A percentile compares a stretch with the other conserved stretches of the same genome.
phyloP scores from a whole-genome alignment of 495 filamentous ascomycete genomes.

The Friedmanniomyces simplex region DNA sequence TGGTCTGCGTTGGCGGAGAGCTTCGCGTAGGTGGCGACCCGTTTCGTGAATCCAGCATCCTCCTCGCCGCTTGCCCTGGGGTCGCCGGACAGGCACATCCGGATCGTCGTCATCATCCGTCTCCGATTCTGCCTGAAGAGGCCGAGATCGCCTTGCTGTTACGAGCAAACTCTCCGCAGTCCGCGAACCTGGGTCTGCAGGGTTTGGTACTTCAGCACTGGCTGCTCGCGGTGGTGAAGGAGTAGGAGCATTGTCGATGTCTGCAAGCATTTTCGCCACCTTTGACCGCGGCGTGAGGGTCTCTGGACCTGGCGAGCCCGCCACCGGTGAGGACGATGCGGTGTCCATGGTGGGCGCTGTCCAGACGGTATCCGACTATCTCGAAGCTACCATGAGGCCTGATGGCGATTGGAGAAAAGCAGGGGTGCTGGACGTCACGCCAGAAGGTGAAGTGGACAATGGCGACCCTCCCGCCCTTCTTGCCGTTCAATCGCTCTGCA shows the following conservation, averaged over 20 bases:
- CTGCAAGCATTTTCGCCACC: constrained; percentile 18
- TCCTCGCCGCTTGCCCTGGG: constrained; percentile 12
- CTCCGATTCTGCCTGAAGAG: neutral
- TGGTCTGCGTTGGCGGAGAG: neutral
- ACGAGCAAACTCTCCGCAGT: neutral
- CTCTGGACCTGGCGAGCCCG: neutral
- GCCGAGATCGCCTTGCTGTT: neutral
- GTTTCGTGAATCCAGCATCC: constrained; percentile 1
- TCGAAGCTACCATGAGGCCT: no score
- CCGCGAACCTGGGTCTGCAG: neutral
- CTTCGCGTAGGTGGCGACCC: neutral
- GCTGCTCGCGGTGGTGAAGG: constrained; percentile 11
- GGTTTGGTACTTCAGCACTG: neutral
- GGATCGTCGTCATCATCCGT: neutral
- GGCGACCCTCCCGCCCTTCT: no score
- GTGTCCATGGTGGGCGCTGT: constrained; percentile 1
- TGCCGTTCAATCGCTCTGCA: no score
- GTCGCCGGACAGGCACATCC: constrained; percentile 2
- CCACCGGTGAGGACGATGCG: neutral
- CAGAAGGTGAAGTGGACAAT: no score
- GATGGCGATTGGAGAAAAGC: no score
- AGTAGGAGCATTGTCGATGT: constrained; percentile 18
- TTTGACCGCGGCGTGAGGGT: constrained; percentile 19
- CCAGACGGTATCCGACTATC: no score
- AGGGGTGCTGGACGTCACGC: no score